Conservation (phyloP, 345 rosid species). For the Laguncularia racemosa region DNA sequence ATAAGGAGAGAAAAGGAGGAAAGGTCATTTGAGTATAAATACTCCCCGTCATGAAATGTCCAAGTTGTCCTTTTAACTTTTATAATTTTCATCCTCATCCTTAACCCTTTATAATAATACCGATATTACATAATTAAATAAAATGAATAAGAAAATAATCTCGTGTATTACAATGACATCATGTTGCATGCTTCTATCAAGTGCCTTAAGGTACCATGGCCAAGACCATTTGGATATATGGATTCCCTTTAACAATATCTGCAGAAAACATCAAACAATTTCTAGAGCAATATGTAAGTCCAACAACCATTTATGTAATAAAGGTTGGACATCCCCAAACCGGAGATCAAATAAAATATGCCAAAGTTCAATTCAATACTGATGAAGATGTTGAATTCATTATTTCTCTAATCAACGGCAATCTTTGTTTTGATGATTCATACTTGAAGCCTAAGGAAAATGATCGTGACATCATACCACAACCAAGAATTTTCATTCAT, state of each 20-base stretch:
- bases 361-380: conserved; percentile 19
- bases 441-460: conserved; percentile 9
- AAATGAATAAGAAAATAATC: too few species aligned
- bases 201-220: conserved; percentile 4
- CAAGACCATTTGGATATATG: conserved; percentile 12
- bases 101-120: too few species aligned
- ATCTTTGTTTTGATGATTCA: conserved; percentile 19
- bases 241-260: conserved; percentile 9
- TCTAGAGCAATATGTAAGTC: conserved; percentile 12
- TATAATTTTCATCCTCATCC: too few species aligned
- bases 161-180: too few species aligned
- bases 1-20: too few species aligned
- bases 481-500: neutral
- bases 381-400: neutral
- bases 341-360: conserved; percentile 12
- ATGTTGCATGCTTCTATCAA: too few species aligned
- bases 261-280: conserved; percentile 10
- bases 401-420: conserved; percentile 1
- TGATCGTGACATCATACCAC: conserved; percentile 8
- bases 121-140: too few species aligned
- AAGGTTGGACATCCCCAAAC: conserved; percentile 4
- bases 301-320: conserved; percentile 10
- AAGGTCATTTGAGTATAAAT: too few species aligned
- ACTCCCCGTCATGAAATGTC: too few species aligned
- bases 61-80: too few species aligned